Evolutionary conservation across 805 yeast species (phyloP).

Genomic region (Blastobotrys robertii): DNA sequence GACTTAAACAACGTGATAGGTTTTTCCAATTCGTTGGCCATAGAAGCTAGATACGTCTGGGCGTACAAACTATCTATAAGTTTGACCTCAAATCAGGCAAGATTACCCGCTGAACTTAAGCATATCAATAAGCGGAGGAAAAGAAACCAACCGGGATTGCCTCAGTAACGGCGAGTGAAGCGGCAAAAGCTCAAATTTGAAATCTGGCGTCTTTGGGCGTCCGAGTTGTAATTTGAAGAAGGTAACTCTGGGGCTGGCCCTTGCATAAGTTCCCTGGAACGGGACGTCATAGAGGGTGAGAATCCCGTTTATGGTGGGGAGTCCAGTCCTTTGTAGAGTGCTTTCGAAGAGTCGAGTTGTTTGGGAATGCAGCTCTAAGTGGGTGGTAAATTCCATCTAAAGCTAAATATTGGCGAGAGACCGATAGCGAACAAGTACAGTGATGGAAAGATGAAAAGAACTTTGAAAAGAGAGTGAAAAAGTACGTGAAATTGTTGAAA

Average conservation of each 20-base stretch:
- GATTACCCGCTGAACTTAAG: constrained; percentile 38
- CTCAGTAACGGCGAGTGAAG: constrained; percentile 37
- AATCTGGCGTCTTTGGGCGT: constrained; percentile 32
- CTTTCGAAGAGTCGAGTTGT: constrained; percentile 30
- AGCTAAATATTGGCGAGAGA: constrained; percentile 39
- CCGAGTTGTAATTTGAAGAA: constrained; percentile 35
- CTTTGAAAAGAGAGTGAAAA: constrained; percentile 37
- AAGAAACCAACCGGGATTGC: constrained; percentile 39
- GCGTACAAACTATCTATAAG: constrained; percentile 7
- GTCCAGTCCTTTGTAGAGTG: constrained; percentile 26
- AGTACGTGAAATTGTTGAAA: constrained; percentile 38
- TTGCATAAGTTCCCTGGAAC: constrained; percentile 33
- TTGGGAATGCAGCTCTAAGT: constrained; percentile 36
- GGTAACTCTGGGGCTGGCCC: constrained; percentile 26
- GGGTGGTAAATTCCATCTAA: constrained; percentile 35
- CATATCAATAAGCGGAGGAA: constrained; percentile 39
- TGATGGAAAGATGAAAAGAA: constrained; percentile 38
- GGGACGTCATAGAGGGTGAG: constrained; percentile 37
- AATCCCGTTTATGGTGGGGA: constrained; percentile 21
- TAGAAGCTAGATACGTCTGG: constrained; percentile 13
- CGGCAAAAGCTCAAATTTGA: constrained; percentile 35
- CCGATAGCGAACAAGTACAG: constrained; percentile 40
- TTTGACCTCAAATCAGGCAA: constrained; percentile 33
- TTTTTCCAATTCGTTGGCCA: constrained; percentile 8
- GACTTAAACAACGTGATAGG: constrained; percentile 12